phyloP scores from a whole-genome alignment of 805 yeast species.

The Pichia rugopelliculosa region DNA sequence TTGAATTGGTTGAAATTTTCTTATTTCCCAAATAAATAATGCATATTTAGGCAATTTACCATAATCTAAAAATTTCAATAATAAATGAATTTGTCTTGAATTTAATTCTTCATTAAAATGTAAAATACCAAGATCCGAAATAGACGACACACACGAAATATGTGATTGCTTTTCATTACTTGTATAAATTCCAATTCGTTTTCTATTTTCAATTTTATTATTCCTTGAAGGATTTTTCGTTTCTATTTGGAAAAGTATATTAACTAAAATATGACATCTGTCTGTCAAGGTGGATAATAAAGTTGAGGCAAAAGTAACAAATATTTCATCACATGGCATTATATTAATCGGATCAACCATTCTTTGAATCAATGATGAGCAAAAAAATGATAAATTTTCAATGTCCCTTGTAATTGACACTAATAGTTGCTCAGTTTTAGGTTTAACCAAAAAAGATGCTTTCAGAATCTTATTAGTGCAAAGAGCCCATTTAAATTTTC shows the following conservation, averaged over 20 bases:
- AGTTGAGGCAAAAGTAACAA: slow-evolving; percentile 15
- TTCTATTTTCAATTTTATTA: not conserved
- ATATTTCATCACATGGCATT: slow-evolving; percentile 13
- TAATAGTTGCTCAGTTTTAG: slow-evolving; percentile 5
- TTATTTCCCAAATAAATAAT: slow-evolving; percentile 20
- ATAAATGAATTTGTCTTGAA: slow-evolving; percentile 16
- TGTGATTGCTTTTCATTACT: not conserved
- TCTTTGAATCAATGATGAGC: slow-evolving; percentile 17
- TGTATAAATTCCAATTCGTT: not conserved
- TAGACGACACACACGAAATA: slow-evolving; percentile 9
- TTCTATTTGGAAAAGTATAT: slow-evolving; percentile 10
- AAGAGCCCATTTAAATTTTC: slow-evolving; percentile 39
- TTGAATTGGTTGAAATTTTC: slow-evolving; percentile 24
- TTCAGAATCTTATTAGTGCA: slow-evolving; percentile 17
- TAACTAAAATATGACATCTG: slow-evolving; percentile 15
- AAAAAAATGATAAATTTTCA: slow-evolving; percentile 16
- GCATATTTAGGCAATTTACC: slow-evolving; percentile 19
- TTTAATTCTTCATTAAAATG: slow-evolving; percentile 6
- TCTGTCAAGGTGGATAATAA: slow-evolving; percentile 17
- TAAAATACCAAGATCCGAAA: slow-evolving; percentile 9
- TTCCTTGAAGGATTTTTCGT: not conserved
- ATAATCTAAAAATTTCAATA: slow-evolving; percentile 16
- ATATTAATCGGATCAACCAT: slow-evolving; percentile 17
- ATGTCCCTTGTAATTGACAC: slow-evolving; percentile 6
- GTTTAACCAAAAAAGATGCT: slow-evolving; percentile 8